A percentile compares a stretch with the other conserved stretches of the same genome.
Evolutionary conservation across 768 basidiomycete genomes (phyloP).

Genomic region (Collybia sp.): DNA sequence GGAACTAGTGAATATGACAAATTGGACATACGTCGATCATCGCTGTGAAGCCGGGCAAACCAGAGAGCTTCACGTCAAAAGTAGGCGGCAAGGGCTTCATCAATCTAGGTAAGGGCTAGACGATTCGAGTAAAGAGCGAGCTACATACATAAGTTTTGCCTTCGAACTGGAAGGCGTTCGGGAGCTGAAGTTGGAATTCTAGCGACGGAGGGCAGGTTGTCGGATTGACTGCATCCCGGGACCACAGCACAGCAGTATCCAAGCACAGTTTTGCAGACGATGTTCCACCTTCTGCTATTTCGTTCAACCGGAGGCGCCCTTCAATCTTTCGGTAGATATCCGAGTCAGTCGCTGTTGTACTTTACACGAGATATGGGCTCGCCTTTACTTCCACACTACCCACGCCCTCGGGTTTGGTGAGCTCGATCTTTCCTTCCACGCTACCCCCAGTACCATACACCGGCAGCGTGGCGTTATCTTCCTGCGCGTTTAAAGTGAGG

Average conservation of each 20-base stretch:
- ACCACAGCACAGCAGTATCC: slow-evolving; percentile 53
- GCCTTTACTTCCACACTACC: slow-evolving; percentile 65
- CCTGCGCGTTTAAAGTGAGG: slow-evolving; percentile 50
- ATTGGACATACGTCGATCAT: slow-evolving; percentile 40
- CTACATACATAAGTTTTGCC: slow-evolving; percentile 54
- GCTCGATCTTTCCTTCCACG: slow-evolving; percentile 53
- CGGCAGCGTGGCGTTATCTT: slow-evolving; percentile 45
- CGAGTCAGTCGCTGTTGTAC: not conserved
- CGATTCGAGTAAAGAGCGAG: not conserved
- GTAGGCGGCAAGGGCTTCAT: slow-evolving; percentile 66
- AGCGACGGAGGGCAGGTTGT: slow-evolving; percentile 47
- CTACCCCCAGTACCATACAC: slow-evolving; percentile 47
- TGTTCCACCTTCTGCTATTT: slow-evolving; percentile 65
- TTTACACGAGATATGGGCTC: slow-evolving; percentile 4
- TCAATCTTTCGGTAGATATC: slow-evolving; percentile 43
- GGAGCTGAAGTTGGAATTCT: slow-evolving; percentile 52
- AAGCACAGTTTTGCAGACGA: slow-evolving; percentile 47
- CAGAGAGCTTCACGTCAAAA: slow-evolving; percentile 61
- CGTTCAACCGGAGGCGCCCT: slow-evolving; percentile 52
- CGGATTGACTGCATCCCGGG: slow-evolving; percentile 33
- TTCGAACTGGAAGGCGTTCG: slow-evolving; percentile 51
- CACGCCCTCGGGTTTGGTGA: slow-evolving; percentile 50
- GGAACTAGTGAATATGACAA: not conserved
- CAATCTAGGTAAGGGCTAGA: slow-evolving; percentile 3
- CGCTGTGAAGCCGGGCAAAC: slow-evolving; percentile 70